These are phyloP conservation scores for Rhizopogon roseolus DNA, from an alignment of 768 basidiomycete species.

Conservation along the genomic window DNA sequence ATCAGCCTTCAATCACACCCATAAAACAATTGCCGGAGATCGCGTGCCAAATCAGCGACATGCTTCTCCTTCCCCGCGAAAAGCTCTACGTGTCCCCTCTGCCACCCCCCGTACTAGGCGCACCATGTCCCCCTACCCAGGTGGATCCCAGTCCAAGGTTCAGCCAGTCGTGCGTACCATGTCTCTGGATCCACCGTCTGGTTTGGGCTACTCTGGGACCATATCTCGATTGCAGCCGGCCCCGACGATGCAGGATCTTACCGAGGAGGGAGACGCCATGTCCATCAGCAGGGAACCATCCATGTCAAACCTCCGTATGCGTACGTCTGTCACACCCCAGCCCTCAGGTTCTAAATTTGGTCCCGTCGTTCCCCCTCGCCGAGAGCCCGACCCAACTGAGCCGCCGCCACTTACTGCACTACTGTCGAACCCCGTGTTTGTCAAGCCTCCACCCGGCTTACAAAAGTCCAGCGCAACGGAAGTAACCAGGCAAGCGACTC, in stretches of 20 bases:
- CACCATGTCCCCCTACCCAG: slow-evolving; percentile 39
- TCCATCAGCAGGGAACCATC: slow-evolving; percentile 33
- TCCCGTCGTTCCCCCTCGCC: slow-evolving; percentile 32
- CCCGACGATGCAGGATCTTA: slow-evolving; percentile 30
- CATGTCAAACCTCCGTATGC: slow-evolving; percentile 51
- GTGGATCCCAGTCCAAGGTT: slow-evolving; percentile 27
- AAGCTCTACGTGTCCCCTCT: slow-evolving; percentile 25
- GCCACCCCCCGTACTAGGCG: slow-evolving; percentile 31
- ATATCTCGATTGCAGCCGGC: slow-evolving; percentile 18
- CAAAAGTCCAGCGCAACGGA: slow-evolving; percentile 18
- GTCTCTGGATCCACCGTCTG: slow-evolving; percentile 64
- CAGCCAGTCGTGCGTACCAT: slow-evolving; percentile 50
- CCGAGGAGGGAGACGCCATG: slow-evolving; percentile 18
- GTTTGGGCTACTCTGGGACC: slow-evolving; percentile 11
- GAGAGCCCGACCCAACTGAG: slow-evolving; percentile 53
- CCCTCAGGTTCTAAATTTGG: slow-evolving; percentile 41
- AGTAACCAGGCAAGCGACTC: slow-evolving; percentile 36
- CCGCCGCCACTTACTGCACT: slow-evolving; percentile 64
- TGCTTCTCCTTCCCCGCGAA: slow-evolving; percentile 23
- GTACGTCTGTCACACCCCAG: slow-evolving; percentile 68
- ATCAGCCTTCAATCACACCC: slow-evolving; percentile 33
- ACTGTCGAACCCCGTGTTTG: slow-evolving; percentile 62
- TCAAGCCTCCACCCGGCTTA: slow-evolving; percentile 48
- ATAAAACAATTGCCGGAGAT: slow-evolving; percentile 13
- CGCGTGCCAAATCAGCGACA: slow-evolving; percentile 17